Evolutionary conservation across 371 early-diverging fungal species (phyloP).

Genomic region (Syncephalastrum racemosum): DNA sequence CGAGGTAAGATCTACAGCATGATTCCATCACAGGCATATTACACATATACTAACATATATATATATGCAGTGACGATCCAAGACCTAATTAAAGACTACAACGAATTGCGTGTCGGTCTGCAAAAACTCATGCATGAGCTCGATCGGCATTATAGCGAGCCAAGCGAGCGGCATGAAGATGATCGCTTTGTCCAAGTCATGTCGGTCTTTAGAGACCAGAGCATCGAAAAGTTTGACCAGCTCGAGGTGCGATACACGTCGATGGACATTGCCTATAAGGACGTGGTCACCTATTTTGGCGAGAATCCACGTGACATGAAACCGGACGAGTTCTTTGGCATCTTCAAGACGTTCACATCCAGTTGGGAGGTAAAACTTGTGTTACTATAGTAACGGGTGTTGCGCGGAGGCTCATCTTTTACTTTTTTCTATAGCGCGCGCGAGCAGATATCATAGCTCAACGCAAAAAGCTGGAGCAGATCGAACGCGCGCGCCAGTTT

Average conservation of each 20-base stretch:
- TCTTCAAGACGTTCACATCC: conserved; percentile 79
- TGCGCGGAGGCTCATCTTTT: not conserved
- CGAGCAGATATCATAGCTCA: conserved; percentile 33
- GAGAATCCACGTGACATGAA: conserved; percentile 80
- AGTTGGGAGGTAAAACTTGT: conserved; percentile 57
- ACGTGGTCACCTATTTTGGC: conserved; percentile 75
- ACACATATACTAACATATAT: not conserved
- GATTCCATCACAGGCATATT: no score
- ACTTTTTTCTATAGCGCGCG: conserved; percentile 23
- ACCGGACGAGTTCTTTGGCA: conserved; percentile 89
- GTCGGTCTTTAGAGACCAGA: conserved; percentile 52
- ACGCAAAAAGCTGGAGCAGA: conserved; percentile 37
- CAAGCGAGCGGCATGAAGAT: conserved; percentile 24
- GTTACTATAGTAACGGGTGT: not conserved
- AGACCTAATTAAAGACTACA: conserved; percentile 58
- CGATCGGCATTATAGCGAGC: conserved; percentile 38
- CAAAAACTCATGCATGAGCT: conserved; percentile 51
- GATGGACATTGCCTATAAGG: conserved; percentile 69
- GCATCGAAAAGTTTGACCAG: conserved; percentile 47
- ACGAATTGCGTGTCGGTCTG: conserved; percentile 60
- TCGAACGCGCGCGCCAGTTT: conserved; percentile 34
- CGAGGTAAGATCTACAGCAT: conserved; percentile 52
- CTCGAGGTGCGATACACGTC: conserved; percentile 52
- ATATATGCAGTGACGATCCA: conserved; percentile 53
- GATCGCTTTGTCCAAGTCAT: conserved; percentile 45